Conservation (phyloP, 345 rosid genomes). For the Boechera stricta region DNA sequence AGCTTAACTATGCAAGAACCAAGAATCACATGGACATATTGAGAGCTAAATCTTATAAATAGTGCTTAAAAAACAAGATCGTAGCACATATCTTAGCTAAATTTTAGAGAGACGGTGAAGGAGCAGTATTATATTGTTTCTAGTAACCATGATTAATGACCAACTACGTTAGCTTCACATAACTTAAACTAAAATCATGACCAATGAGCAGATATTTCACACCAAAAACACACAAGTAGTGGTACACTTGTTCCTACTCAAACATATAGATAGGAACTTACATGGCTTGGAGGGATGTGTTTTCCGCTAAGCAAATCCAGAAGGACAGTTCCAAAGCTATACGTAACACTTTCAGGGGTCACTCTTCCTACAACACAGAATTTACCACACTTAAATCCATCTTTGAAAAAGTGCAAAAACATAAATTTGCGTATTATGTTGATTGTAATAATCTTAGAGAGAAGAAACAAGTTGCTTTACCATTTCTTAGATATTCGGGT, state of each 20-base stretch:
- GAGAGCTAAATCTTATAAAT: not conserved
- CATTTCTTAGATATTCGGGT: slow-evolving; percentile 92
- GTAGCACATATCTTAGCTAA: not conserved
- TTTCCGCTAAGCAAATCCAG: slow-evolving; percentile 95
- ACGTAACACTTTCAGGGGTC: slow-evolving; percentile 89
- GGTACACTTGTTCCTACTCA: not conserved
- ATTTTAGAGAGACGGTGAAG: not conserved
- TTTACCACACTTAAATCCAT: slow-evolving; percentile 8
- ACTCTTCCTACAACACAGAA: slow-evolving; percentile 72
- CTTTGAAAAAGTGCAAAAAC: not conserved
- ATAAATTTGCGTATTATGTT: not conserved
- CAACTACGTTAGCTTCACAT: not conserved
- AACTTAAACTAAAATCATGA: not conserved
- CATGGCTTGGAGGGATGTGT: slow-evolving; percentile 97
- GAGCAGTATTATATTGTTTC: not conserved
- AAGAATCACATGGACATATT: slow-evolving; percentile 1
- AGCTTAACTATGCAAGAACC: slow-evolving; percentile 1
- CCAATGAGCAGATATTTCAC: not conserved
- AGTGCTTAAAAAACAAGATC: not conserved
- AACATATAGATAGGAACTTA: slow-evolving; percentile 48
- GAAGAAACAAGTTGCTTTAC: slow-evolving; percentile 44
- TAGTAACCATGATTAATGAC: not conserved
- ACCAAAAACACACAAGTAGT: not conserved
- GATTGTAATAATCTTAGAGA: not conserved
- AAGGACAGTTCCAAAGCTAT: slow-evolving; percentile 96